Conservation (phyloP, 2,329 filamentous ascomycete genomes). For the Trichoderma simmonsii region DNA sequence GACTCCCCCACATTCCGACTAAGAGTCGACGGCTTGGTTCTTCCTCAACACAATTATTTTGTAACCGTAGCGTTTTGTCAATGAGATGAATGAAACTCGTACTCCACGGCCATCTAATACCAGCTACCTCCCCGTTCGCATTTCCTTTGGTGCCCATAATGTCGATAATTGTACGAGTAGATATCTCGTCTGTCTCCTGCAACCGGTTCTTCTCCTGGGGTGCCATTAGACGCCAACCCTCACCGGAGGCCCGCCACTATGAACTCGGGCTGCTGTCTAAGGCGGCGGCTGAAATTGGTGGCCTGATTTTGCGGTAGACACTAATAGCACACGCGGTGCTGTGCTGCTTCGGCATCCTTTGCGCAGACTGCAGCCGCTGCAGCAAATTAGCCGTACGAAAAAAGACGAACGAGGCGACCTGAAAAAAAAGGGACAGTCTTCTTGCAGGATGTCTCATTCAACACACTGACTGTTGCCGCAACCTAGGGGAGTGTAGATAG, state of each 20-base stretch:
- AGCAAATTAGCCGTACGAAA: neutral
- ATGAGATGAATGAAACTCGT: neutral
- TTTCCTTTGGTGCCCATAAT: neutral
- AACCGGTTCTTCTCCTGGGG: neutral
- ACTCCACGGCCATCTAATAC: neutral
- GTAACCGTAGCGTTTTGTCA: neutral
- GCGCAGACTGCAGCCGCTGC: neutral
- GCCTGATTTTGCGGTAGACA: neutral
- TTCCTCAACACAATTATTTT: neutral
- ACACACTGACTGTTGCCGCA: neutral
- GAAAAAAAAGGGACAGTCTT: neutral
- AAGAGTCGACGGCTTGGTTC: neutral
- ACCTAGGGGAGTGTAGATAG: slow-evolving; percentile 5
- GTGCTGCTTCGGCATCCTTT: neutral
- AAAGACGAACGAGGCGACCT: neutral
- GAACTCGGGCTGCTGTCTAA: neutral
- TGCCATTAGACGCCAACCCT: neutral
- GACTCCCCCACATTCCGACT: slow-evolving; percentile 8
- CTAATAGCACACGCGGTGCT: neutral
- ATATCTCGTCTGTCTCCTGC: neutral
- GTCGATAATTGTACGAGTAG: neutral
- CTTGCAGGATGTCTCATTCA: neutral
- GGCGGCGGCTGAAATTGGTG: neutral
- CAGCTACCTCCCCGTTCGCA: neutral
- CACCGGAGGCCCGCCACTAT: neutral